Evolutionary conservation across 768 basidiomycete genomes (phyloP).

Genomic region (Cystofilobasidium macerans): DNA sequence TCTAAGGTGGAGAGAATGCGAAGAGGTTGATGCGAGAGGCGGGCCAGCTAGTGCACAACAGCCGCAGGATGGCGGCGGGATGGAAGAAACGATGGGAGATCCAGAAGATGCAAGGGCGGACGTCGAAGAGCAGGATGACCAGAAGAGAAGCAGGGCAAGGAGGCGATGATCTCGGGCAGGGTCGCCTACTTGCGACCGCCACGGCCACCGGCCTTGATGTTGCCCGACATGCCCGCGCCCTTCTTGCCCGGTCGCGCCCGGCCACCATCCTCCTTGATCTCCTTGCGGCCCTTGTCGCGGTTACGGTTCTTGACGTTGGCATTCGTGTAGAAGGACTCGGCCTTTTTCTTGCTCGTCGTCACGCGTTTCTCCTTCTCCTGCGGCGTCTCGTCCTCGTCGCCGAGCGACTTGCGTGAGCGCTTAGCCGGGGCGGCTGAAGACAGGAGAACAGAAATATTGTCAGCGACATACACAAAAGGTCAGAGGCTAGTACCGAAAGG

Average conservation of each 20-base stretch:
- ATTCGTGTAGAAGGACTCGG: constrained; percentile 73
- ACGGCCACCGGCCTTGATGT: constrained; percentile 2
- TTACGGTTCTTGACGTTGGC: constrained; percentile 62
- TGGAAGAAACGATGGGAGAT: too few relatives aligned
- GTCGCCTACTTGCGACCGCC: neutral
- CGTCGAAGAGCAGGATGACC: neutral
- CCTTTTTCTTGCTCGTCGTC: constrained; percentile 93
- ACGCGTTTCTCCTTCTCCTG: constrained; percentile 64
- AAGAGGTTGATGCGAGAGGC: too few relatives aligned
- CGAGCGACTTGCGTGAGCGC: constrained; percentile 10
- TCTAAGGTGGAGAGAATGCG: too few relatives aligned
- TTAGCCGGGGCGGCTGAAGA: constrained; percentile 3
- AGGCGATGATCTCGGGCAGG: too few relatives aligned
- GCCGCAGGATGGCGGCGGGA: too few relatives aligned
- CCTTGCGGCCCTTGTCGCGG: constrained; percentile 22
- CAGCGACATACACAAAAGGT: neutral
- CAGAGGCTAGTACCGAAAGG: neutral
- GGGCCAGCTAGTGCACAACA: too few relatives aligned
- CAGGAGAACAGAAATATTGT: neutral
- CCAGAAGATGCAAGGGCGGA: neutral
- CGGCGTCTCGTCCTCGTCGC: constrained; percentile 30
- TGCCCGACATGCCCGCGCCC: constrained; percentile 12
- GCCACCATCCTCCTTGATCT: constrained; percentile 10
- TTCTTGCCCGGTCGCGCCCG: constrained; percentile 21
- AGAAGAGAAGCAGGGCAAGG: neutral